Evolutionary conservation across 1,284 basidiomycete species (phyloP).

Genomic region (Moesziomyces parantarcticus): DNA sequence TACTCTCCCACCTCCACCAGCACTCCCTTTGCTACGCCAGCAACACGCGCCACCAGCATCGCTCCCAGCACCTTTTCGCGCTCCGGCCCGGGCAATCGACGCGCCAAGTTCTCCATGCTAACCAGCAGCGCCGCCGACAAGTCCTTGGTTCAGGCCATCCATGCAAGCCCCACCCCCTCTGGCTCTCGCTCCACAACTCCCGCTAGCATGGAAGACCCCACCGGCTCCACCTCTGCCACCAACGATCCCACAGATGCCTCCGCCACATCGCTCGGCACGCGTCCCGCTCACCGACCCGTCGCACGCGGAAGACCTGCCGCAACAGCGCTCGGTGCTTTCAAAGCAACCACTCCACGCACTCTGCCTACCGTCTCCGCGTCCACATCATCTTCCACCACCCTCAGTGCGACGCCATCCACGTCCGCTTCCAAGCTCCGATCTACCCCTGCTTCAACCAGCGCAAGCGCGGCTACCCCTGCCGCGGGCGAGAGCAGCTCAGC

Average conservation of each 20-base stretch:
- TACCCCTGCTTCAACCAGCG: constrained; percentile 1
- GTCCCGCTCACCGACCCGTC: constrained; percentile 6
- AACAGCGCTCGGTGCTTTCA: constrained; percentile 3
- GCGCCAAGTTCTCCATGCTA: constrained; percentile 42
- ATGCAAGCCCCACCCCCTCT: constrained; percentile 38
- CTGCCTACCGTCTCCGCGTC: constrained; percentile 4
- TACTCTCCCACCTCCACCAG: constrained; percentile 51
- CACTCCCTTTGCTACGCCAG: constrained; percentile 47
- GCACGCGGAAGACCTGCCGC: constrained; percentile 18
- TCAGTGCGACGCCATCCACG: not conserved
- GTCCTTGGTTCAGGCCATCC: constrained; percentile 26
- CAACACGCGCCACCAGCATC: constrained; percentile 43
- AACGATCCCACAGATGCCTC: constrained; percentile 9
- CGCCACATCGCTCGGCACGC: constrained; percentile 5
- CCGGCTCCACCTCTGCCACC: constrained; percentile 7
- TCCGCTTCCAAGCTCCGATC: constrained; percentile 5
- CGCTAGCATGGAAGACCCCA: constrained; percentile 33
- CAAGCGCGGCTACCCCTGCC: constrained; percentile 4
- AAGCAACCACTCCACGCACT: not conserved
- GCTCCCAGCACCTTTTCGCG: constrained; percentile 49
- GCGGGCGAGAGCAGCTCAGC: constrained; percentile 8
- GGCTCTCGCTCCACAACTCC: constrained; percentile 43
- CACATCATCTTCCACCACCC: constrained; percentile 1
- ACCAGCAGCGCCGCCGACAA: constrained; percentile 25
- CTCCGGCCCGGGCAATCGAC: constrained; percentile 48